phyloP scores from a whole-genome alignment of 2,329 filamentous ascomycete genomes.

The Cucurbitaria berberidis region DNA sequence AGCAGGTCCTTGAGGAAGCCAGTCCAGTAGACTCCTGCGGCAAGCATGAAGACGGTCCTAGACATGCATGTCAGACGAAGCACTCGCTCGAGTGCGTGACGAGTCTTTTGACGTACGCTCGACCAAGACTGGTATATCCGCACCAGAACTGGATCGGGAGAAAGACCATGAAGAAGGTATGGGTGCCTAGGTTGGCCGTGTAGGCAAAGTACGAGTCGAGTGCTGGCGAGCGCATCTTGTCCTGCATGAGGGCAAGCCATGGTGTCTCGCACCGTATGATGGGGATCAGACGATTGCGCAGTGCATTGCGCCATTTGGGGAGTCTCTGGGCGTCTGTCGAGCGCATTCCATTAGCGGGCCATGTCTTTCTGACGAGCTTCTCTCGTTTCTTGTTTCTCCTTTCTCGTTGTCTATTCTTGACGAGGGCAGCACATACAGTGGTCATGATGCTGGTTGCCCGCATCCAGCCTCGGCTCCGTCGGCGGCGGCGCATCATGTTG shows the following conservation, averaged over 20 bases:
- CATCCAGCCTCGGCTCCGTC: slow-evolving; percentile 58
- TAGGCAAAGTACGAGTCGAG: slow-evolving; percentile 97
- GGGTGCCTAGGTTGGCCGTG: slow-evolving; percentile 93
- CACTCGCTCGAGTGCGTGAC: slow-evolving; percentile 8
- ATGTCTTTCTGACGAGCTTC: too few relatives aligned
- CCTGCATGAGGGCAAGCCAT: slow-evolving; percentile 86
- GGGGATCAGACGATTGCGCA: slow-evolving; percentile 83
- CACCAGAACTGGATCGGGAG: slow-evolving; percentile 97
- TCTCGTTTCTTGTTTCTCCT: too few relatives aligned
- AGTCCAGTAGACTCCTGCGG: slow-evolving; percentile 70
- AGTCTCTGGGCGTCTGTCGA: slow-evolving; percentile 77
- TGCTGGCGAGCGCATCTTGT: slow-evolving; percentile 76
- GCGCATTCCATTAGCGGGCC: slow-evolving; percentile 23
- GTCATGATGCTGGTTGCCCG: slow-evolving; percentile 79
- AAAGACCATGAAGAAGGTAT: slow-evolving; percentile 98
- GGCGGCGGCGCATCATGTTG: slow-evolving; percentile 21
- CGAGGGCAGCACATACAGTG: slow-evolving; percentile 51
- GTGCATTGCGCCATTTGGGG: slow-evolving; percentile 83
- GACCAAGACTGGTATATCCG: slow-evolving; percentile 81
- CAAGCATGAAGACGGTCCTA: slow-evolving; percentile 64
- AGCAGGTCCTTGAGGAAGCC: slow-evolving; percentile 94
- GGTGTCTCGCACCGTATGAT: slow-evolving; percentile 94
- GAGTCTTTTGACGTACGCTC: slow-evolving; percentile 69
- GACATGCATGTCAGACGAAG: slow-evolving; percentile 25
- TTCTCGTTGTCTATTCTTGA: too few relatives aligned